phyloP scores from a whole-genome alignment of 768 basidiomycete species.

The Rubroboletus pulcherrimus region DNA sequence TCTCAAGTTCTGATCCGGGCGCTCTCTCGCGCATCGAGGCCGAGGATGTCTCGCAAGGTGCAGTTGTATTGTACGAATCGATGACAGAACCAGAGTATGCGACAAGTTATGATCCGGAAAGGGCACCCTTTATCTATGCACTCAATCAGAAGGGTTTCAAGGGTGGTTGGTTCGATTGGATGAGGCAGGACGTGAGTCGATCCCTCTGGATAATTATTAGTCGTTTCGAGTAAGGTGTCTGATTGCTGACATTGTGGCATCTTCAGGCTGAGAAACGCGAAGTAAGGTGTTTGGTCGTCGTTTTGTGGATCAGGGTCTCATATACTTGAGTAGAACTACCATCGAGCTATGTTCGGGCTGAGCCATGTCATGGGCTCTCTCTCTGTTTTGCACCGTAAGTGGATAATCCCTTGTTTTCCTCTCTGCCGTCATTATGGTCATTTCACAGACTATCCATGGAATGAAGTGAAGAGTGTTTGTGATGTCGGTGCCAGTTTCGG shows the following conservation, averaged over 20 bases:
- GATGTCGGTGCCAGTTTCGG: constrained; percentile 32
- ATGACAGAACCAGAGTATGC: constrained; percentile 26
- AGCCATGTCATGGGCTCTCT: constrained; percentile 22
- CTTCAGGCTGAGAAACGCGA: constrained; percentile 13
- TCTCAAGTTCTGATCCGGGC: constrained; percentile 9
- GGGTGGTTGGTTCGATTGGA: constrained; percentile 22
- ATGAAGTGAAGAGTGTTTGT: constrained; percentile 22
- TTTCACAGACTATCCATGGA: constrained; percentile 25
- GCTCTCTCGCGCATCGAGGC: constrained; percentile 6
- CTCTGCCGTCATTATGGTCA: neutral
- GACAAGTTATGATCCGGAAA: constrained; percentile 19
- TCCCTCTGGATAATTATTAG: neutral
- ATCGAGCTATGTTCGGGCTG: constrained; percentile 23
- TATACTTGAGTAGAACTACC: constrained; percentile 14
- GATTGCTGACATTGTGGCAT: neutral
- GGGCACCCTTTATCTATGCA: constrained; percentile 22
- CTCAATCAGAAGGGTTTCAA: constrained; percentile 13
- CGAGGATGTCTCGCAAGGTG: constrained; percentile 13
- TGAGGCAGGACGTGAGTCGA: constrained; percentile 19
- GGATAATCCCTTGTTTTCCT: neutral
- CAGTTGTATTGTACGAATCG: constrained; percentile 20
- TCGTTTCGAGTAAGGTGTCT: neutral
- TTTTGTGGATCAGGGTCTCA: neutral
- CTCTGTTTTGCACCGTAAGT: constrained; percentile 23
- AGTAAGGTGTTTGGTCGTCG: neutral